Evolutionary conservation across 495 filamentous ascomycete species (phyloP), one percentile per base, ranked within the genome.

Genomic region (Daldinia loculata): DNA sequence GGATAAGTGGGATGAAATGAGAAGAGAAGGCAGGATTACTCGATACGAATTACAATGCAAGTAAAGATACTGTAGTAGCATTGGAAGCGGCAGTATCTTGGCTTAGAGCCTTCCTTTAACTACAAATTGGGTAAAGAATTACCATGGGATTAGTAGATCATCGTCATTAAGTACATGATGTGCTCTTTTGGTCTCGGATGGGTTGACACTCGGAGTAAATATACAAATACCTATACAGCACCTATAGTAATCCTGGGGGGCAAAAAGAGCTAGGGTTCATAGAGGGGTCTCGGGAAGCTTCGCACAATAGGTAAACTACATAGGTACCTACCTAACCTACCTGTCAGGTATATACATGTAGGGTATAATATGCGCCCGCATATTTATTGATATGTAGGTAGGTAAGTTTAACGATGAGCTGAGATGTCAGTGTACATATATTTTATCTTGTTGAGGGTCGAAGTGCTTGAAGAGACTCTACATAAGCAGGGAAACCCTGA

Each of bases 231-330:
- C n/a, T n/a, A 48, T 22, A 48, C 9, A 48, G 43, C 43, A 48
- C 43, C 43, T 24, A 48, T 50, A 56, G 48, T 61, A 67, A 67
- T 57, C 65, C 19, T 45, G 48, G 29, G 27, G 36, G 19, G 34
- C 26, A 27, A 36, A 22, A 60, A 12, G 22, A 53, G 34, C 48
- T 56, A 69, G 53, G 66, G 58, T 43, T 61, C 2, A 30, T 36
- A 15, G 38, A 69, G 58, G 61, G 48, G 56, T 27, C 43, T 60
- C 41, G 67, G 57, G 58, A 71, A 71, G 69, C 58, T 62, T 55
- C 57, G 56, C 45, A 64, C 26, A n/a, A 36, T 34, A 32, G 8
- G 30, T 38, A 38, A 32, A 34, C 17, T 36, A 36, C 0, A 0
- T 9, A 32, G 2, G 7, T 32, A 55, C 5, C 56, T 67, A 67